Base-by-base conservation (phyloP, 768 basidiomycete species). In the Melanogaster broomeanus region DNA sequence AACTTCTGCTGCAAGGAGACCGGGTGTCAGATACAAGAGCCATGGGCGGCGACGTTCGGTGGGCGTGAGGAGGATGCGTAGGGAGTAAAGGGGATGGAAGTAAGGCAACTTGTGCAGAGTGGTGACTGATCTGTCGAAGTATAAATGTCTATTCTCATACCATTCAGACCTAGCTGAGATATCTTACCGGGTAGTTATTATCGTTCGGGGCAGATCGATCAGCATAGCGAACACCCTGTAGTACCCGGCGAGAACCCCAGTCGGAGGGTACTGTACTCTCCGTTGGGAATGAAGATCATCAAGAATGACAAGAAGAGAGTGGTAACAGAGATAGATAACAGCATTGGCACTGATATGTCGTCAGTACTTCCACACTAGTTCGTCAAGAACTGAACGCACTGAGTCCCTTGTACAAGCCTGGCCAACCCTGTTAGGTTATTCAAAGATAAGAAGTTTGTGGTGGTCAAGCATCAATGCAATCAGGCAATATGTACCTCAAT, bases 1-100 rank as follows among this genome's bases (percentile, higher is more conserved):
- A 6, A 77, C 56, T 41, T 80, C 68, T 0, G 75, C 68, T 3
- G 70, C 61, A 33, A 82, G 69, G 37, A 86, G 70, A 15, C 82
- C 91, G 0, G 91, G 91, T 1, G 90, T 92, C 37, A 89, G 59
- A 64, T 90, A 93, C 39, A 93, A 66, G 34, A 85, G 77, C 90
- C 90, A 93, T 3, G 90, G 91, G 10, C 79, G 79, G 25, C 80
- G 78, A 46, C 84, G 82, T 66, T 93, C 91, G 6, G 90, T 91
- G 6, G 89, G 87, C 1, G 91, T 93, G 49, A 93, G 75, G 30
- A 93, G 74, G 52, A 85, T 68, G 19, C 87, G 86, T 15, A 93
- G 68, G 18, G 87, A 80, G 53, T 79, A 74, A 49, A 78, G 61
- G 2, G 77, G 72, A 30, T 77, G 72, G 61, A 87, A 77, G 61